Evolutionary conservation across 1,139 yeast species (phyloP), one percentile per base, ranked within the genome.

Genomic region (Groenewaldozyma auringiensis): DNA sequence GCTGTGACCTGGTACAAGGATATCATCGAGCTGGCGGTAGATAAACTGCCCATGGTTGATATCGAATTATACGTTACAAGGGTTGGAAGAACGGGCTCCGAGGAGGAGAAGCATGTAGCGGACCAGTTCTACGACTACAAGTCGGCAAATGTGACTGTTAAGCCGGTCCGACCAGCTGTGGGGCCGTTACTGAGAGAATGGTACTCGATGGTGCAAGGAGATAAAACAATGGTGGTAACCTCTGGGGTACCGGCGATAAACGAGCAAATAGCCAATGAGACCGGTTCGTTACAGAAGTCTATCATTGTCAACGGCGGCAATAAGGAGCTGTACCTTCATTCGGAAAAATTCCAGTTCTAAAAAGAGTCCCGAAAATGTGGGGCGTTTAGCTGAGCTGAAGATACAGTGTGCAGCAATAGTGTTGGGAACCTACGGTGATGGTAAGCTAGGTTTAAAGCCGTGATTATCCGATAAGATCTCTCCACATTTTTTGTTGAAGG

Each of bases 281-380:
- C 70, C 3, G 72, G 83, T 1, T n/a, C 50, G 11, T 44, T 69
- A 3, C 75, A 71, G 50, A 54, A 47, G 3, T 46, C 49, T n/a
- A 63, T 66, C 2, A 44, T 59, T 3, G 37, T 38, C 18, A 54
- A 57, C 2, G 58, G 66, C 11, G 66, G 71, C 39, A 29, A 32
- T 18, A 49, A 50, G 13, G 84, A 79, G 57, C 66, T 79, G 9
- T 77, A 67, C 52, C 61, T 79, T 41, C 83, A 79, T 52, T 75
- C 81, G 0, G 84, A 79, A 54, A 61, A 72, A 27, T 79, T 76
- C 59, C 79, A 79, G 0, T 79, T 81, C 82, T 78, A 59, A 37
- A 47, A 54, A n/a, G n/a, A n/a, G n/a, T n/a, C n/a, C n/a, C n/a
- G n/a, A n/a, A n/a, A n/a, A n/a, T n/a, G n/a, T n/a, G n/a, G n/a